Percentiles rank a stretch among this genome's conserved stretches.
Evolutionary conservation across 805 yeast genomes (phyloP).

Genomic region (Nakazawaea populi): DNA sequence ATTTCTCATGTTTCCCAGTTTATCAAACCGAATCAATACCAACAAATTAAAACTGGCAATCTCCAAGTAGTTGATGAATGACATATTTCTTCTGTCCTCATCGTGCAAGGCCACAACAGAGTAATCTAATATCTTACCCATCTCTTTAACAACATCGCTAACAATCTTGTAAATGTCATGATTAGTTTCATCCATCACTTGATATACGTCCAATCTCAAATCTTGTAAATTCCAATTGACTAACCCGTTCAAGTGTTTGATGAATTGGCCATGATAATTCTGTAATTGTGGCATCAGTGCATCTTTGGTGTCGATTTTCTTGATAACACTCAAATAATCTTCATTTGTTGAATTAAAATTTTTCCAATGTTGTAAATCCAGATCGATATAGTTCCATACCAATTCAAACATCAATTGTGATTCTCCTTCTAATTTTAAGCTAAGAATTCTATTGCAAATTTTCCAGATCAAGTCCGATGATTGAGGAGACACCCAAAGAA

Average conservation of each 20-base stretch:
- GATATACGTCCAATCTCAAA: background rate
- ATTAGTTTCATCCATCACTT: background rate
- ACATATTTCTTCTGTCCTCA: background rate
- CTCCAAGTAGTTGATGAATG: conserved; percentile 4
- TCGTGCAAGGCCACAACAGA: background rate
- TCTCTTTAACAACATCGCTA: background rate
- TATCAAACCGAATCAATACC: conserved; percentile 3
- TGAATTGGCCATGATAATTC: background rate
- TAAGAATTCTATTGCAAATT: conserved; percentile 3
- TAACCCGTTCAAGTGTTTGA: background rate
- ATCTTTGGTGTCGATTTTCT: background rate
- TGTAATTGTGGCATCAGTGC: background rate
- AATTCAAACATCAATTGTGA: conserved; percentile 8
- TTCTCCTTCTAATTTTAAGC: conserved; percentile 4
- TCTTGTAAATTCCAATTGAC: background rate
- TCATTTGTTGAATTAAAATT: background rate
- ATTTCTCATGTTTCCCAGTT: background rate
- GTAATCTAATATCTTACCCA: background rate
- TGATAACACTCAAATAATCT: background rate
- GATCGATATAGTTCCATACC: conserved; percentile 5
- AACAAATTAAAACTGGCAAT: conserved; percentile 2
- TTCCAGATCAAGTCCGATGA: conserved; percentile 1
- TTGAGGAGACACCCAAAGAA: conserved; percentile 2
- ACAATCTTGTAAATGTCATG: background rate
- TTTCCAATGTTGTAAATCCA: conserved; percentile 5